Evolutionary conservation across 2,329 filamentous ascomycete genomes (phyloP), one percentile per base, ranked within the genome.

Genomic region (Botryotinia calthae): DNA sequence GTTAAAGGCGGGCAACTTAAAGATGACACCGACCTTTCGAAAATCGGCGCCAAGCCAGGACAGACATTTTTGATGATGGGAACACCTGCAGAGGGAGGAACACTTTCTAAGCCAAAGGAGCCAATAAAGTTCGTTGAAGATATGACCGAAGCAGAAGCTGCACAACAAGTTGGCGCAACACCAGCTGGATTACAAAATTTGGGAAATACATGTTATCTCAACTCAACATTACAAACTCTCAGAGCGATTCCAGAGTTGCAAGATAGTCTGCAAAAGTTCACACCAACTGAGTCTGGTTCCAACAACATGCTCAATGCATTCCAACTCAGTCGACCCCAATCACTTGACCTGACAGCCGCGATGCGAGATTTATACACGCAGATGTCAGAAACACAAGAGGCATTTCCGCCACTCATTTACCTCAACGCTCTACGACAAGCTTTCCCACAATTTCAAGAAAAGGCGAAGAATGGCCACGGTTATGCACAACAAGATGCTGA

Each of bases 401-500:
- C 93, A n/a, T 93, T 97, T 76, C 88, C 91, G 3, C 96, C 97
- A 5, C 84, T 94, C 72, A 88, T 89, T 81, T 98, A 99, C 79
- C 86, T 99, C 74, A 90, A 90, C 78, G 89, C 94, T 6, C 87
- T 99, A 25, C 91, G 95, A 74, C 86, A 86, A 42, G 87, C 90
- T 0, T 98, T 93, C 80, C 96, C 96, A 16, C 96, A 98, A 81
- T 99, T 99, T 81, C 94, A 94, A 18, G 94, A 99, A 83, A 91
- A 89, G 79, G 89, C 94, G 72, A 95, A 93, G 81, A 91, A 91
- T 46, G 93, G 93, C 34, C 87, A 91, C 73, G 94, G 93, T 10
- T 98, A 91, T 80, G 95, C 96, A n/a, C 96, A 99, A 83, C 96
- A 99, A 83, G 96, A 99, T 84, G 96, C 96, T 1, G 96, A 99